Evolutionary conservation across 2,329 filamentous ascomycete species (phyloP).

Genomic region (Phyllosticta citribraziliensis): DNA sequence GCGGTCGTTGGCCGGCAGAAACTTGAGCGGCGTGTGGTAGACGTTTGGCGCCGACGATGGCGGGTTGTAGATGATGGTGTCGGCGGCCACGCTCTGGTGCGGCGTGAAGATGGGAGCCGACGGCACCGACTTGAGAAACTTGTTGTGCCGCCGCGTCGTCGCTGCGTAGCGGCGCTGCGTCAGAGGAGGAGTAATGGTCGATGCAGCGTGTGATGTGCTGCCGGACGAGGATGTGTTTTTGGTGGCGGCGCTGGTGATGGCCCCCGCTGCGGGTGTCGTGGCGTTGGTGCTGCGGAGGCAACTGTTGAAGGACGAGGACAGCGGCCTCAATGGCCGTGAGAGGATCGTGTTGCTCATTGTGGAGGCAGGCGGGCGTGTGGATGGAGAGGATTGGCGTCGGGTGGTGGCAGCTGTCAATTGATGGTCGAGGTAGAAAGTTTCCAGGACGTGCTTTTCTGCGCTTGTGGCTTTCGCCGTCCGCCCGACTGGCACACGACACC

Average conservation of each 20-base stretch:
- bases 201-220: neutral
- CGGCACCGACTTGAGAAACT: constrained; percentile 2
- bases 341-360: constrained; percentile 9
- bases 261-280: neutral
- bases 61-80: constrained; percentile 55
- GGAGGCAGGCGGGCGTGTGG: neutral
- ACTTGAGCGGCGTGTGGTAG: constrained; percentile 55
- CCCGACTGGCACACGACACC: neutral
- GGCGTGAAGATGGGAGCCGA: neutral
- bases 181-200: neutral
- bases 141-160: constrained; percentile 3
- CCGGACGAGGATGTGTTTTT: neutral
- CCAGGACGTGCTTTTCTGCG: neutral
- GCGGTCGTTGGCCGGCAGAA: constrained; percentile 50
- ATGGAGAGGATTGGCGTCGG: neutral
- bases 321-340: constrained; percentile 5
- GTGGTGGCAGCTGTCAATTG: neutral
- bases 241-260: neutral
- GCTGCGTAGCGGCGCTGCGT: constrained; percentile 6
- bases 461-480: neutral
- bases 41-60: constrained; percentile 53
- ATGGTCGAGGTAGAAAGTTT: neutral
- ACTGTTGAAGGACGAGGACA: constrained; percentile 4
- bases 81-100: constrained; percentile 19
- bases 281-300: constrained; percentile 1